These are phyloP conservation scores for Gaultheria prostrata DNA, from an alignment of 148 eudicot genomes.

Conservation along the genomic window DNA sequence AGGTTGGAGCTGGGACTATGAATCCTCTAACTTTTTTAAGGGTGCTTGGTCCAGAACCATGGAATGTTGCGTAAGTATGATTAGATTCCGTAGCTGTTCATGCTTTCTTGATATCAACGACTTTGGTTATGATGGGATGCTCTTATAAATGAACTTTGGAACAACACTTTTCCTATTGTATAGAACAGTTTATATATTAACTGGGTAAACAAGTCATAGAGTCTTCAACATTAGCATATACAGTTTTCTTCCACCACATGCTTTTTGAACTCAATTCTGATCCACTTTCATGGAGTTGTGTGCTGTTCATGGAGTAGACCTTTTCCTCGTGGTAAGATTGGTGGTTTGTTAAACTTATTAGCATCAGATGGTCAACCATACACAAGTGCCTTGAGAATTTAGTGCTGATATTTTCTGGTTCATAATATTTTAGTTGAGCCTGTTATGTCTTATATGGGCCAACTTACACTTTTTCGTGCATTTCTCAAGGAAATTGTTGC, in stretches of 20 bases:
- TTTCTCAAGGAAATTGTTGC: not conserved
- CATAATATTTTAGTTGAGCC: not conserved
- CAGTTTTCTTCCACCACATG: not conserved
- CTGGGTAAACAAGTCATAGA: not conserved
- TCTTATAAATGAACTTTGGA: not conserved
- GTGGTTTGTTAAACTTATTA: not conserved
- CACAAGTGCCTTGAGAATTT: not conserved
- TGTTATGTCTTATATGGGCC: not conserved
- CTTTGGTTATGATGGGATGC: conserved; percentile 3
- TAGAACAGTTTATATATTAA: not conserved
- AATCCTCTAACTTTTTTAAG: conserved; percentile 94
- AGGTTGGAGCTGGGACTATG: conserved; percentile 99
- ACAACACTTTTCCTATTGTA: not conserved
- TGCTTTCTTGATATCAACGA: conserved; percentile 10
- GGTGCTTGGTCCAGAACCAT: conserved; percentile 99
- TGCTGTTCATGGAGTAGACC: not conserved
- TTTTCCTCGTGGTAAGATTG: not conserved
- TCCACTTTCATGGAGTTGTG: not conserved
- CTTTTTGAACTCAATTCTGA: not conserved
- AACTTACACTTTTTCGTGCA: not conserved
- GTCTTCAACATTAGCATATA: not conserved
- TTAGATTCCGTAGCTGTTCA: not conserved
- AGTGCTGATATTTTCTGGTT: not conserved
- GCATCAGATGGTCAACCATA: not conserved
- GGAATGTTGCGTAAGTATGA: conserved; percentile 99